Evolutionary conservation across 164 flowering plant genomes (phyloP).

Genomic region (Piper longum): DNA sequence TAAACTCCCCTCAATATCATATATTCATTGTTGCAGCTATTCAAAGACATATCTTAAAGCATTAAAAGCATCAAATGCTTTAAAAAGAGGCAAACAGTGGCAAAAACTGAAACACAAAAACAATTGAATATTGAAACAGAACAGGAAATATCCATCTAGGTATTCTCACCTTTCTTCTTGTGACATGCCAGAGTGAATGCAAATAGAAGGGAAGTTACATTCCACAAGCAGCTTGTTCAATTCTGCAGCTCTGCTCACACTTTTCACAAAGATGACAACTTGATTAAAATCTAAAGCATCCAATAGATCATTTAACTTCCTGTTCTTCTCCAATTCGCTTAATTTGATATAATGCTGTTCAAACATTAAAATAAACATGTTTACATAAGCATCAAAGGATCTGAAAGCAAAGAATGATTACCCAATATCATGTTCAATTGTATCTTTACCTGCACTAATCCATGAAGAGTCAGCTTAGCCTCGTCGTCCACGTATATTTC

Average conservation of each 20-base stretch:
- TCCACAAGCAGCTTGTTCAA: constrained; percentile 85
- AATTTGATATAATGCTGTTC: constrained; percentile 93
- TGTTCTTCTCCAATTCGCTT: constrained; percentile 82
- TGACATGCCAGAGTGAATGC: constrained; percentile 97
- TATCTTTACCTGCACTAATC: constrained; percentile 79
- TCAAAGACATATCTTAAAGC: too few relatives aligned
- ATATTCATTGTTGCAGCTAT: too few relatives aligned
- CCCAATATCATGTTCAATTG: neutral
- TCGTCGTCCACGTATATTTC: constrained; percentile 99
- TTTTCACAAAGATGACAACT: constrained; percentile 44
- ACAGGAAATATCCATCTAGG: neutral
- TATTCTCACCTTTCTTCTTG: constrained; percentile 78
- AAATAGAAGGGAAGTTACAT: constrained; percentile 96
- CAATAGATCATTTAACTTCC: constrained; percentile 93
- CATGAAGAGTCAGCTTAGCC: constrained; percentile 96
- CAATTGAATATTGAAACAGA: neutral
- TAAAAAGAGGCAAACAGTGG: too few relatives aligned
- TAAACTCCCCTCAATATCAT: too few relatives aligned
- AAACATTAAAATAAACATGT: neutral
- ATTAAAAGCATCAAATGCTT: too few relatives aligned
- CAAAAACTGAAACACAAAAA: neutral
- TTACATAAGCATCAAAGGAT: neutral
- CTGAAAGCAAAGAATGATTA: neutral
- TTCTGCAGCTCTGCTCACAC: constrained; percentile 65
- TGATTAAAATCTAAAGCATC: constrained; percentile 99